phyloP scores from a whole-genome alignment of 1,284 basidiomycete genomes.

The Cutaneotrichosporon sp. region DNA sequence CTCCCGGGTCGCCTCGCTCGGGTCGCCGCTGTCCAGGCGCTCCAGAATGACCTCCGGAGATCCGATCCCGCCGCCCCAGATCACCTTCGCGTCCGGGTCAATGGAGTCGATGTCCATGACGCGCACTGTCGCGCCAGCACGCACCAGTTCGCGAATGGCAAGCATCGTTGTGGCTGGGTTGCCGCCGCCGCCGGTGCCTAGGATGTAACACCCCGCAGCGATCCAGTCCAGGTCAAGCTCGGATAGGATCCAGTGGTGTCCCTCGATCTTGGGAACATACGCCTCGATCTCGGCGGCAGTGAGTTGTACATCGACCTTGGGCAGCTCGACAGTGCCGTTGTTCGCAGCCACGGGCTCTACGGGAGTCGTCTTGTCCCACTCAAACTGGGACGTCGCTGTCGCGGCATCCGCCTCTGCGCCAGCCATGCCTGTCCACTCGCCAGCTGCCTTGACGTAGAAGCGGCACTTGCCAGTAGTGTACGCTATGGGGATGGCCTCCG shows the following conservation, averaged over 20 bases:
- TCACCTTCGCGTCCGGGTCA: constrained; percentile 14
- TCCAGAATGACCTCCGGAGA: constrained; percentile 51
- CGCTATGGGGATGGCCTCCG: constrained; percentile 44
- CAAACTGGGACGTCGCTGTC: not conserved
- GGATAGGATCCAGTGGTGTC: constrained; percentile 32
- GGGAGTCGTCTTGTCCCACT: constrained; percentile 1
- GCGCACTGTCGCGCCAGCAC: constrained; percentile 24
- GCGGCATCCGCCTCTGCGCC: not conserved
- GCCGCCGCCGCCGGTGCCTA: constrained; percentile 42
- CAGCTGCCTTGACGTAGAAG: constrained; percentile 45
- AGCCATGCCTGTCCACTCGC: constrained; percentile 32
- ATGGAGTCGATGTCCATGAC: constrained; percentile 32
- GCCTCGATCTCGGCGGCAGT: constrained; percentile 16
- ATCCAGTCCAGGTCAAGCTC: constrained; percentile 42
- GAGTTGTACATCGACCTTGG: not conserved
- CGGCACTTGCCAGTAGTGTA: constrained; percentile 35
- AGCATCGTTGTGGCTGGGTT: constrained; percentile 25
- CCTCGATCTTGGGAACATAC: constrained; percentile 28
- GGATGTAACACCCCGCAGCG: constrained; percentile 38
- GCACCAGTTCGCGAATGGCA: constrained; percentile 28
- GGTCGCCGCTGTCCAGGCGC: constrained; percentile 23
- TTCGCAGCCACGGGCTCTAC: constrained; percentile 1
- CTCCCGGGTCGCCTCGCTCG: constrained; percentile 4
- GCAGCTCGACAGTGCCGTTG: constrained; percentile 11
- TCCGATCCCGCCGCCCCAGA: constrained; percentile 51